Evolutionary conservation across 2,329 filamentous ascomycete species (phyloP), one percentile per base, ranked within the genome.

Genomic region (Claviceps maximensis): DNA sequence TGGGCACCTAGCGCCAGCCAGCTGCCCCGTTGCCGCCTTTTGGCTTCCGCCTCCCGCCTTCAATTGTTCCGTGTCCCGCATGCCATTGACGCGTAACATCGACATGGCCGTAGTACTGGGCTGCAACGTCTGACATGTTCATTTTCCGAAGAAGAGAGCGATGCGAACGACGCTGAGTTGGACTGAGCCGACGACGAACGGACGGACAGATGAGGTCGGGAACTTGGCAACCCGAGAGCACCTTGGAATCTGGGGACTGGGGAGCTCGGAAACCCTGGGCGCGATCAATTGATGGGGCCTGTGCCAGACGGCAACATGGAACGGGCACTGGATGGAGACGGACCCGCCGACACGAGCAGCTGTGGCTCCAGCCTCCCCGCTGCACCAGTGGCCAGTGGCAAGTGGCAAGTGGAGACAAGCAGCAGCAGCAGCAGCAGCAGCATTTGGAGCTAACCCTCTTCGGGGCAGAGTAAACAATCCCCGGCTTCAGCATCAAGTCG

Each of bases 381-480:
- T 33, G 31, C 13, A 10, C 10, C 10, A 44, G 42, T 44, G 42
- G 42, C 12, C 21, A 13, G 15, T 50, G 21, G 29, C 29, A 38
- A 15, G 42, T 25, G 23, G 19, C 23, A 42, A 47, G 58, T 58
- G 58, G 58, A 57, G 57, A 53, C 53, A 49, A 55, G 49, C 3
- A 54, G 55, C 53, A 52, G 48, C 38, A 21, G 4, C 33, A 55
- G 49, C 3, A 54, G 55, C 53, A 52, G 48, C 38, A 21, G 4
- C 33, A 38, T 15, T 17, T 17, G 33, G 4, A 21, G 55, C 61
- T 61, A 62, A 57, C 15, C 61, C 58, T 36, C 56, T 59, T 61
- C 58, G 48, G 58, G 53, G 29, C 53, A 45, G 55, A 57, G 58
- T 63, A 61, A 63, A 63, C 61, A 63, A 63, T 55, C 49, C 56